These are phyloP conservation scores for Mortierella sp. DNA, from an alignment of 371 early-diverging fungal genomes.

Conservation along the genomic window DNA sequence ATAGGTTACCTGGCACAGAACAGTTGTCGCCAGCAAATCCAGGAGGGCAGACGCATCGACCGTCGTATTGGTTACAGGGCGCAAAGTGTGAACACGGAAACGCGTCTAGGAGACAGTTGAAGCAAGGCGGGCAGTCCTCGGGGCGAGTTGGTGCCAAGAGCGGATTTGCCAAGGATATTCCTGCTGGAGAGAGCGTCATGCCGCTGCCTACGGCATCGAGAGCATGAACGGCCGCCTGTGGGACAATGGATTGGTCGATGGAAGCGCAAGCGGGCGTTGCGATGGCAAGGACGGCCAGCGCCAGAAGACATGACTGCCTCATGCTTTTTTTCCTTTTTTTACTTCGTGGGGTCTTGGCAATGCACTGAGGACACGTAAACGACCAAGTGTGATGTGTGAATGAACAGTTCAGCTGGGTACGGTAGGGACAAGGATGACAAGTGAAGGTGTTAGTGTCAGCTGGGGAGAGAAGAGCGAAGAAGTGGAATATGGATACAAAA, in stretches of 20 bases:
- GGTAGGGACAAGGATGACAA: not conserved
- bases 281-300: conserved; percentile 18
- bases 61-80: conserved; percentile 81
- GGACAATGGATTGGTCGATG: not conserved
- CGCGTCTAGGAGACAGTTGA: conserved; percentile 82
- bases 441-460: not conserved
- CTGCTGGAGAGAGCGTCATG: conserved; percentile 13
- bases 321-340: not conserved
- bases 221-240: conserved; percentile 6
- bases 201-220: conserved; percentile 11
- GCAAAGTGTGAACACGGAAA: conserved; percentile 85
- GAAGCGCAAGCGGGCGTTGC: conserved; percentile 7
- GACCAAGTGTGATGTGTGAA: no score
- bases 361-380: no score
- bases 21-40: conserved; percentile 96
- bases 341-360: not conserved
- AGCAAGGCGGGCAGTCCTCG: conserved; percentile 83
- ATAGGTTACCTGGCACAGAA: conserved; percentile 76
- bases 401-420: no score
- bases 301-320: conserved; percentile 23
- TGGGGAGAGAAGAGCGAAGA: not conserved
- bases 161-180: conserved; percentile 34
- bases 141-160: conserved; percentile 21
- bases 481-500: not conserved
- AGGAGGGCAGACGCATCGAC: conserved; percentile 84